Conservation (phyloP, 2,329 filamentous ascomycete genomes). For the Penicillium sp. region DNA sequence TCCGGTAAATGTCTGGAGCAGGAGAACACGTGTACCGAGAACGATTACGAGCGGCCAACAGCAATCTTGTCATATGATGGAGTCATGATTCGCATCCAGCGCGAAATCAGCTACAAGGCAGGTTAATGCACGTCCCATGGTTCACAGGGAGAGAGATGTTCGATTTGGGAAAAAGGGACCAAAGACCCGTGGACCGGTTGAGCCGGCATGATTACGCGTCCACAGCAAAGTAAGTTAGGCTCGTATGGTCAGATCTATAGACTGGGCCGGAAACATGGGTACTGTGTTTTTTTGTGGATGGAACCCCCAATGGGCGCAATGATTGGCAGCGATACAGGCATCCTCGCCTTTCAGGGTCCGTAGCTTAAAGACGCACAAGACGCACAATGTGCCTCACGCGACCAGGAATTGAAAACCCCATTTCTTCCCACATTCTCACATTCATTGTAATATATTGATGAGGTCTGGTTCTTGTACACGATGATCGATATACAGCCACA, state of each 20-base stretch:
- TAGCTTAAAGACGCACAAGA: too few species aligned
- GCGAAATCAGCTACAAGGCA: background rate
- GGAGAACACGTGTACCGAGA: too few species aligned
- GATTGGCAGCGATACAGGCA: background rate
- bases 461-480: background rate
- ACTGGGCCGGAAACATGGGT: background rate
- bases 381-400: background rate
- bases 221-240: background rate
- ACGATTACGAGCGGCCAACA: background rate
- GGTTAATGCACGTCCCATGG: background rate
- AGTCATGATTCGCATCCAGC: background rate
- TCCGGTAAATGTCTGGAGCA: too few species aligned
- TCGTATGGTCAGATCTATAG: too few species aligned
- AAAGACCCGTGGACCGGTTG: background rate
- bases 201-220: background rate
- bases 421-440: background rate
- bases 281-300: background rate
- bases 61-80: background rate
- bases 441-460: background rate
- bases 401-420: background rate
- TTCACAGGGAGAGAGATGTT: background rate
- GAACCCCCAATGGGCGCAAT: background rate
- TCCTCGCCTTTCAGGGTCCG: background rate
- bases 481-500: background rate
- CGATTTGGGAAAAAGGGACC: background rate